Evolutionary conservation across 2,329 filamentous ascomycete species (phyloP).

Genomic region (Alternaria longipes): DNA sequence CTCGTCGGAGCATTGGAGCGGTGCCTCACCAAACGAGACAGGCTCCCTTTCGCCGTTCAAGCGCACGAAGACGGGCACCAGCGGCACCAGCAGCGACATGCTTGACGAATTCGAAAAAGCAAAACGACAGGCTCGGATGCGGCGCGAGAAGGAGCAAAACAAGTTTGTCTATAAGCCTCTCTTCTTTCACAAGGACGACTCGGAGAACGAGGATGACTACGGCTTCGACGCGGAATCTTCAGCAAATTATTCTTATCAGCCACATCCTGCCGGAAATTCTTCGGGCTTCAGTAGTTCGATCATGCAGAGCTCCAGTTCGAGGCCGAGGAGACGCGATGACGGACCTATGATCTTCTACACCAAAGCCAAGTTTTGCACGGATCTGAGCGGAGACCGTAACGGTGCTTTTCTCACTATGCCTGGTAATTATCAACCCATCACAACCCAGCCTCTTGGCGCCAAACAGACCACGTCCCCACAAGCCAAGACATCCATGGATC

Average conservation of each 20-base stretch:
- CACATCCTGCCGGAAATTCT: constrained; percentile 47
- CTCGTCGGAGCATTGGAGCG: constrained; percentile 51
- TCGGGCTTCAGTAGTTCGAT: constrained; percentile 58
- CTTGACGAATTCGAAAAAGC: constrained; percentile 28
- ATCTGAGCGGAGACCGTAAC: constrained; percentile 72
- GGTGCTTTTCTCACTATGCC: constrained; percentile 29
- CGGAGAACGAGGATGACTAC: constrained; percentile 52
- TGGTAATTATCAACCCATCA: constrained; percentile 43
- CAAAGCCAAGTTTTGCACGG: constrained; percentile 80
- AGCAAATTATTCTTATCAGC: constrained; percentile 39
- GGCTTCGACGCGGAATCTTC: constrained; percentile 40
- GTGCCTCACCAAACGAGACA: constrained; percentile 61
- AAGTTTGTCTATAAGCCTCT: constrained; percentile 58
- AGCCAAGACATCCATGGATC: constrained; percentile 30
- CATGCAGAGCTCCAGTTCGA: constrained; percentile 55
- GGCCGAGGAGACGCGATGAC: constrained; percentile 66
- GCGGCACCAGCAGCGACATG: constrained; percentile 30
- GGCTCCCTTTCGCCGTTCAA: constrained; percentile 39
- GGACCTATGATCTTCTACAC: constrained; percentile 87
- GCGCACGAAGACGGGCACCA: constrained; percentile 32
- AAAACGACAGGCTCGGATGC: constrained; percentile 26
- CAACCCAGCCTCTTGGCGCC: constrained; percentile 46
- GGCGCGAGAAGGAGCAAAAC: constrained; percentile 39
- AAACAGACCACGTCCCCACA: not conserved
- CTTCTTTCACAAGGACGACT: constrained; percentile 57